Base-by-base conservation (phyloP, 495 filamentous ascomycete genomes). In the Penicillium robsamsonii region DNA sequence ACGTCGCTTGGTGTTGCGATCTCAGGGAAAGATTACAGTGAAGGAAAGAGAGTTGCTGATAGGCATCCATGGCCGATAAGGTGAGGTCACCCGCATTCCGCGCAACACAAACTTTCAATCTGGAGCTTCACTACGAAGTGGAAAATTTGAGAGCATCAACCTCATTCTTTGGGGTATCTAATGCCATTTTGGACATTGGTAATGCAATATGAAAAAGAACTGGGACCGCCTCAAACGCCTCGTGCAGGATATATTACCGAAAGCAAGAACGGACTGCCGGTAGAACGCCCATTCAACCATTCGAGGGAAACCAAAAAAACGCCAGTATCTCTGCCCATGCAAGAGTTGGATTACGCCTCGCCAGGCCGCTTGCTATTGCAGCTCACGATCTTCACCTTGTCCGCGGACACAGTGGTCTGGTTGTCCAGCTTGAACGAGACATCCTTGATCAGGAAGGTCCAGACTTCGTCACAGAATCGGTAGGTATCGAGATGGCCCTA, bases 381-480 rank as follows among this genome's bases (percentile, higher is more conserved):
- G 73, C 89, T 92, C 40, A 99, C 94, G 55, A 99, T 99, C 84
- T 97, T 97, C 69, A 99, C 87, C 70, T 88, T 91, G 58, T 96
- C 91, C 10, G 85, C 84, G 7, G 78, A 75, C 12, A 89, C 78
- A 3, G 72, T 75, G 24, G 79, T 79, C 57, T 85, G 81, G 65
- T 90, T 90, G 58, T 96, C 91, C 73, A 99, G 85, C 76, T 97
- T 97, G 82, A 99, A 96, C 24, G 86, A 91, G 52, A 97, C 91
- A 57, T 97, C 92, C 73, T 97, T 97, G 75, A 99, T 94, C 58
- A 97, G 81, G 78, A 99, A 99, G 2, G 95, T 99, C 95, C 95
- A 99, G 51, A 99, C 95, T 77, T 99, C 95, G 74, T 99, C 95
- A 79, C 95, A 99, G 81, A 97, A 99, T 63, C 95, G 91, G 79